Percentiles rank a stretch among this genome's conserved stretches.
phyloP scores from a whole-genome alignment of 805 yeast genomes.

The Candida awuae region DNA sequence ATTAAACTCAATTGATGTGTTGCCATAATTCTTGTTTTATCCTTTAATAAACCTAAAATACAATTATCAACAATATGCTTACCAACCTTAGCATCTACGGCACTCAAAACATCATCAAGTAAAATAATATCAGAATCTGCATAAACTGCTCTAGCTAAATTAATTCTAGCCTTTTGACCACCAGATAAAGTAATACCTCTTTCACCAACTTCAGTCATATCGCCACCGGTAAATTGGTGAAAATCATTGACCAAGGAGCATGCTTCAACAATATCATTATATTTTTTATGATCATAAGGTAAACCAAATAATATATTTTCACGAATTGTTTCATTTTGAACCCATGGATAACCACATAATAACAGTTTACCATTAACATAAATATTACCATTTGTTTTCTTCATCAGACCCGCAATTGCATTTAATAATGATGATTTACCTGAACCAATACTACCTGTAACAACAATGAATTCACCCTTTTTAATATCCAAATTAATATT shows the following conservation, averaged over 20 bases:
- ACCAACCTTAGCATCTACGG: conserved; percentile 68
- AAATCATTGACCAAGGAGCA: conserved; percentile 66
- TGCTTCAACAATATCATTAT: conserved; percentile 47
- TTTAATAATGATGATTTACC: conserved; percentile 69
- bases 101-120: conserved; percentile 59
- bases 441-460: conserved; percentile 60
- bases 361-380: conserved; percentile 45
- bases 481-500: conserved; percentile 46
- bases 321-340: conserved; percentile 69
- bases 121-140: conserved; percentile 50
- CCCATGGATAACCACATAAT: conserved; percentile 67
- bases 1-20: conserved; percentile 77
- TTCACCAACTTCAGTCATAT: conserved; percentile 74
- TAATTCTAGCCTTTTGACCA: conserved; percentile 77
- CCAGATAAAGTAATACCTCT: conserved; percentile 83
- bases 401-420: conserved; percentile 70
- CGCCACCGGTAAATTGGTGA: conserved; percentile 63
- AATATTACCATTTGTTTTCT: conserved; percentile 43
- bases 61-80: conserved; percentile 51
- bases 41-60: conserved; percentile 46
- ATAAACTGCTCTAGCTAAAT: conserved; percentile 64
- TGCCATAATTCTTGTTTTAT: conserved; percentile 65
- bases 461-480: conserved; percentile 63
- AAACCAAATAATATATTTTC: conserved; percentile 68
- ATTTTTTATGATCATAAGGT: conserved; percentile 42